Conservation (phyloP, 106 monocot species). For the Amphibolis antarctica region DNA sequence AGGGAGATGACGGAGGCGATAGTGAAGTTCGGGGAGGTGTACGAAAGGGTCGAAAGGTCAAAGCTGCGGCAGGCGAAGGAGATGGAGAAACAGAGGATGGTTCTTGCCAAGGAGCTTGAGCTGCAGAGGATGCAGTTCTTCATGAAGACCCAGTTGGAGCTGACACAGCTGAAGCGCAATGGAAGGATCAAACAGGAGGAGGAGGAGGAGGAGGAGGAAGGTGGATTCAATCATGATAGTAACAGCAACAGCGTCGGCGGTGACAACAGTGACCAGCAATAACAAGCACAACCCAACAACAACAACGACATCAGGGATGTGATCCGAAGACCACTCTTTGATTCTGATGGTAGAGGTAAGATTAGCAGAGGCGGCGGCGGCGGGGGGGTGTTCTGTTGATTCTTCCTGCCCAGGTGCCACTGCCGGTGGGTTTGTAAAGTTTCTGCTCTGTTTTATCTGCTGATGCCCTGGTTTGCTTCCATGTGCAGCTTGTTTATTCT, state of each 20-base stretch:
- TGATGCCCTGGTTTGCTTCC: too few species aligned
- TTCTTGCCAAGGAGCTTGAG: slow-evolving; percentile 53
- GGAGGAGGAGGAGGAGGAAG: neutral
- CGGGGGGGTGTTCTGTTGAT: too few species aligned
- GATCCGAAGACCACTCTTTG: too few species aligned
- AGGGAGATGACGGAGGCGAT: slow-evolving; percentile 39
- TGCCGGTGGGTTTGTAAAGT: too few species aligned
- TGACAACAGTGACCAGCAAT: neutral
- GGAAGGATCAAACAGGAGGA: neutral
- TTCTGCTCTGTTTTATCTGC: too few species aligned
- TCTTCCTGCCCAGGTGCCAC: too few species aligned
- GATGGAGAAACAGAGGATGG: slow-evolving; percentile 67
- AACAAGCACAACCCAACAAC: too few species aligned
- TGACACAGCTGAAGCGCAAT: slow-evolving; percentile 5
- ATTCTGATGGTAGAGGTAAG: too few species aligned
- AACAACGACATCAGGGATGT: neutral
- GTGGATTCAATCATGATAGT: neutral
- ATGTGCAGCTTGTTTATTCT: too few species aligned
- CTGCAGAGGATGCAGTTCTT: slow-evolving; percentile 68
- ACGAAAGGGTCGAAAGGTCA: slow-evolving; percentile 59
- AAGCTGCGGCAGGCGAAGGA: slow-evolving; percentile 56
- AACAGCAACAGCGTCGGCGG: neutral
- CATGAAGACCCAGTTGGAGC: slow-evolving; percentile 13
- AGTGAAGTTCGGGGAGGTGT: slow-evolving; percentile 53
- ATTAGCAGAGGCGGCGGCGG: too few species aligned